Percentiles rank a stretch among this genome's conserved stretches.
Evolutionary conservation across 2,329 filamentous ascomycete genomes (phyloP).

Genomic region (Shiraia sp.): DNA sequence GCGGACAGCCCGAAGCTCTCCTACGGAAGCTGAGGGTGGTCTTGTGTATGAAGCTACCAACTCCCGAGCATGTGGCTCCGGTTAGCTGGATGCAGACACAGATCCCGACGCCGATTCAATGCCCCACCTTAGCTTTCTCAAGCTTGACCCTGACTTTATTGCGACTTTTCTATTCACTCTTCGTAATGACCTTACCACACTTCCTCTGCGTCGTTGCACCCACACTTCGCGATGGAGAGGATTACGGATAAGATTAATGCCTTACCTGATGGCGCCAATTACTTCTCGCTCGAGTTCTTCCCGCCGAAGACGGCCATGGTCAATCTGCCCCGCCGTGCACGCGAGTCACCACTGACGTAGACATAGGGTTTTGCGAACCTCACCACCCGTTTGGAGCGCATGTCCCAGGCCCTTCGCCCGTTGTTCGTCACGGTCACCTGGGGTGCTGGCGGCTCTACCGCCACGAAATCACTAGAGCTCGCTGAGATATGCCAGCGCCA

Average conservation of each 20-base stretch:
- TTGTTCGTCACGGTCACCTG: slow-evolving; percentile 97
- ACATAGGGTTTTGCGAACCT: slow-evolving; percentile 83
- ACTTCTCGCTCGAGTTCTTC: slow-evolving; percentile 99
- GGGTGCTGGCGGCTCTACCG: slow-evolving; percentile 93
- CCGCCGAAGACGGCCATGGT: slow-evolving; percentile 94
- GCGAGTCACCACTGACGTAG: slow-evolving; percentile 14
- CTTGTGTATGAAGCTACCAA: background rate
- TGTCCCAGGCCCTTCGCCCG: slow-evolving; percentile 87
- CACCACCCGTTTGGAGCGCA: slow-evolving; percentile 88
- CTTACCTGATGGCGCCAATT: slow-evolving; percentile 77
- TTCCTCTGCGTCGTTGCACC: slow-evolving; percentile 2
- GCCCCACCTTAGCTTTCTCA: slow-evolving; percentile 29
- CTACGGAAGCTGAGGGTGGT: too few species aligned
- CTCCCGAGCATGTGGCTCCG: slow-evolving; percentile 3
- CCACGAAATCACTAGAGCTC: slow-evolving; percentile 86
- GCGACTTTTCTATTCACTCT: slow-evolving; percentile 23
- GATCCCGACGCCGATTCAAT: slow-evolving; percentile 23
- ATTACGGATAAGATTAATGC: slow-evolving; percentile 95
- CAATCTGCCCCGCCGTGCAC: slow-evolving; percentile 34
- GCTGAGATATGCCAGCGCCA: slow-evolving; percentile 95
- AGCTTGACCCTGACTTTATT: slow-evolving; percentile 23
- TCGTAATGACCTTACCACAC: slow-evolving; percentile 34
- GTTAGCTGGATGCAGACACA: slow-evolving; percentile 10
- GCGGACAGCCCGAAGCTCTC: too few species aligned
- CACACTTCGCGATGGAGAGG: slow-evolving; percentile 53